Evolutionary conservation across 331 rosid species (phyloP), one percentile per base, ranked within the genome.

Genomic region (Spiraea crenata): DNA sequence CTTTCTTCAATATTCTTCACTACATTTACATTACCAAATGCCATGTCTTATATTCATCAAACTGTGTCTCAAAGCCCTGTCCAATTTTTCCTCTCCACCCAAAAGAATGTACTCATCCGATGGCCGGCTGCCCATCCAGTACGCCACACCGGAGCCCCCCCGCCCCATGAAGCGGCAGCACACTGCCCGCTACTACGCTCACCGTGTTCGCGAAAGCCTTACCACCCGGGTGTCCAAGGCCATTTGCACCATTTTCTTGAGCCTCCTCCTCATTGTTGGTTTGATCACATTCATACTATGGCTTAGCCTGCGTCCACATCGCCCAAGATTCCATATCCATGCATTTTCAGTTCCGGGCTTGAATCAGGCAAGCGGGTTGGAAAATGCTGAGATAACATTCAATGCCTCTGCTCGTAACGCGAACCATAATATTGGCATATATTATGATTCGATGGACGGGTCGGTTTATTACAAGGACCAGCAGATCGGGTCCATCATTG

Each of bases 301-400:
- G 95, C 88, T 93, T 59, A 89, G 98, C 74, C 78, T 93, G 3
- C 88, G 97, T 0, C 98, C 98, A 0, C 98, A 93, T 71, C 85
- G 98, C 13, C 98, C 98, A 39, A 82, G 98, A 10, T 75, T 93
- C 62, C 69, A 61, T 34, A 86, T 93, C 76, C 91, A 84, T 9
- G 80, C 77, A 0, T 85, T 93, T 75, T 73, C 82, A 11, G 46
- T 93, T 67, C 82, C 91, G 62, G 93, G 88, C 51, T 70, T 90
- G 80, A 63, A 58, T 70, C 88, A 84, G 46, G 66, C 44, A 0
- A 20, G 76, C 37, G 93, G 96, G 41, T 70, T 83, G 11, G 52
- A 80, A 45, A 84, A 82, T 25, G 92, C 89, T n/a, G 71, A 41
- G 62, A 79, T 90, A 14, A 6, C 31, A 0, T 89, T 87, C 82